A percentile compares a stretch with the other conserved stretches of the same genome.
phyloP scores from a whole-genome alignment of 78 protist genomes.

The Isochrysis galbana region DNA sequence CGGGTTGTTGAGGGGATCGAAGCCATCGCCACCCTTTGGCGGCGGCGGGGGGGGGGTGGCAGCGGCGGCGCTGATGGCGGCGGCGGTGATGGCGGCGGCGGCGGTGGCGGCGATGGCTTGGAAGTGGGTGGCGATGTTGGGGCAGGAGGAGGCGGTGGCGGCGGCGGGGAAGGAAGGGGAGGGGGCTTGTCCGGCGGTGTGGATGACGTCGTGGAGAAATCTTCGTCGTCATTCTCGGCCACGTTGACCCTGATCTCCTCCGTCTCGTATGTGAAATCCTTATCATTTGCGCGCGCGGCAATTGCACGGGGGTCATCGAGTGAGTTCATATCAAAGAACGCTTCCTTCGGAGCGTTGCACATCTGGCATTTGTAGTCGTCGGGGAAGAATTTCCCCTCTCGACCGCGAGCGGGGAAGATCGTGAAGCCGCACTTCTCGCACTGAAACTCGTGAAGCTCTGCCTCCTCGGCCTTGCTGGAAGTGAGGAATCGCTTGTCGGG shows the following conservation, averaged over 20 bases:
- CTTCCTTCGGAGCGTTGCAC: background rate
- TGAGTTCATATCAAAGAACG: background rate
- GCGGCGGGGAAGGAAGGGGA: background rate
- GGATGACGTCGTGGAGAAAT: background rate
- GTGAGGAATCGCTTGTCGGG: background rate
- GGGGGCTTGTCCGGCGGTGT: background rate
- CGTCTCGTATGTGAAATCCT: background rate
- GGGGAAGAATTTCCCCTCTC: constrained; percentile 22
- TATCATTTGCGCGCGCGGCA: background rate
- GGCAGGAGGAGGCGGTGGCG: background rate
- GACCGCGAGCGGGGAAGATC: constrained; percentile 29
- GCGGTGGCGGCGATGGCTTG: background rate
- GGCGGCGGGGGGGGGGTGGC: background rate
- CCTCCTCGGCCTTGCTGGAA: background rate
- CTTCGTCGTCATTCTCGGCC: no score
- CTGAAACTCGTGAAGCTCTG: background rate
- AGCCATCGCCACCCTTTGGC: background rate
- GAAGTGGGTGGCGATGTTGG: background rate
- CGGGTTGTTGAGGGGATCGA: constrained; percentile 10
- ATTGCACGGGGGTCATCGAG: background rate
- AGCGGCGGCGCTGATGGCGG: no score
- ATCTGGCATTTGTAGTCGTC: background rate
- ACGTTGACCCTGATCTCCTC: background rate
- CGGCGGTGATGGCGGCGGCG: background rate
- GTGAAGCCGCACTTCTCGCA: background rate